Evolutionary conservation across 306 rosid genomes (phyloP).

Genomic region (Lithocarpus polystachyus): DNA sequence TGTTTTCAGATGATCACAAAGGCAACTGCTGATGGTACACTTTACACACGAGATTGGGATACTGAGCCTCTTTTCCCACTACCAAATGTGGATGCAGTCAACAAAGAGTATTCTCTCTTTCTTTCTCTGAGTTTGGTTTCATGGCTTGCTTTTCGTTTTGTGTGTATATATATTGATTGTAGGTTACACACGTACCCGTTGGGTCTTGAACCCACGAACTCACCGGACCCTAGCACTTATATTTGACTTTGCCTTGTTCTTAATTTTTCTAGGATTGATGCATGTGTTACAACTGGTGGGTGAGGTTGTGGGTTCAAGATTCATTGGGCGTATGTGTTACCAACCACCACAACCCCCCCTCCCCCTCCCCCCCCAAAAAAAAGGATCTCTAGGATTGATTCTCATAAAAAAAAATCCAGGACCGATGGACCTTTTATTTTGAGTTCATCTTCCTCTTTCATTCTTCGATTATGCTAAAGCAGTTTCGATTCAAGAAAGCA

Average conservation of each 20-base stretch:
- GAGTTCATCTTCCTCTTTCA: not conserved
- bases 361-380: too few relatives aligned
- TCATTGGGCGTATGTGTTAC: too few relatives aligned
- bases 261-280: not conserved
- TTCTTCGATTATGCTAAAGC: not conserved
- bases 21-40: conserved; percentile 94
- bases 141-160: not conserved
- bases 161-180: too few relatives aligned
- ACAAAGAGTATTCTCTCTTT: conserved; percentile 52
- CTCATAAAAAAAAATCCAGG: not conserved
- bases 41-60: conserved; percentile 83
- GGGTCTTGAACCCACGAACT: too few relatives aligned
- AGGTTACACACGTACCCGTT: too few relatives aligned
- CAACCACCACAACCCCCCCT: too few relatives aligned
- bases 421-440: not conserved
- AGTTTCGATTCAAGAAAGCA: not conserved
- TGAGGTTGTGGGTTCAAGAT: too few relatives aligned
- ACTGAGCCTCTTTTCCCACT: conserved; percentile 82
- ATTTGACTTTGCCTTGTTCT: not conserved
- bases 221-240: not conserved
- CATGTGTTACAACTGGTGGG: too few relatives aligned
- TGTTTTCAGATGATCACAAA: conserved; percentile 76
- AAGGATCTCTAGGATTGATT: not conserved
- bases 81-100: conserved; percentile 54
- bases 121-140: conserved; percentile 6